Conservation (phyloP, 768 basidiomycete genomes). For the Lyophyllum decastes region DNA sequence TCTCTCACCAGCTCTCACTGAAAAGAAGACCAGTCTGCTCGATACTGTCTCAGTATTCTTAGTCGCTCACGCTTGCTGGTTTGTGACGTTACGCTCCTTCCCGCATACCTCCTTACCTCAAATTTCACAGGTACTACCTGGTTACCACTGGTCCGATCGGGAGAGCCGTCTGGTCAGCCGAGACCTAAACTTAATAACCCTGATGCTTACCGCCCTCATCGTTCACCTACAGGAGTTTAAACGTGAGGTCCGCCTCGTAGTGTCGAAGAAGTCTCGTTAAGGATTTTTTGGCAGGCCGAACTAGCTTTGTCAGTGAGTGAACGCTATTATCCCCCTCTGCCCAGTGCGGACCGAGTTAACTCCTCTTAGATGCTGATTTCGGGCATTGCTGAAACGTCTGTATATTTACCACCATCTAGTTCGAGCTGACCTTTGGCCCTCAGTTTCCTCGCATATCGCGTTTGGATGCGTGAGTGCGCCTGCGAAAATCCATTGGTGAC, state of each 20-base stretch:
- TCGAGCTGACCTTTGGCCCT: background rate
- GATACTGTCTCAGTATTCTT: constrained; percentile 31
- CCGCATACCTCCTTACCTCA: background rate
- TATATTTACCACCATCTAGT: background rate
- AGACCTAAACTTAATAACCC: background rate
- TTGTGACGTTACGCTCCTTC: background rate
- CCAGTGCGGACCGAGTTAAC: background rate
- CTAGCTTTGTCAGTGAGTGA: constrained; percentile 27
- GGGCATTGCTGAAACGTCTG: constrained; percentile 32
- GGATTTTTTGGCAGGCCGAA: constrained; percentile 18
- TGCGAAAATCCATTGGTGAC: too few relatives aligned
- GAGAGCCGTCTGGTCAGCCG: constrained; percentile 29
- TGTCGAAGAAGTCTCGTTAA: background rate
- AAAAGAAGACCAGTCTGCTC: constrained; percentile 19
- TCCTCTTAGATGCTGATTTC: constrained; percentile 33
- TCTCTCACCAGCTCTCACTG: background rate
- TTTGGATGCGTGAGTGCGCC: constrained; percentile 26
- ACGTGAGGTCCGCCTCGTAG: constrained; percentile 18
- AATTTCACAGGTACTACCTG: constrained; percentile 24
- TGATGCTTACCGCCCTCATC: background rate
- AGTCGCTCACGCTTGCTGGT: constrained; percentile 32
- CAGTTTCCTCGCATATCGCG: constrained; percentile 32
- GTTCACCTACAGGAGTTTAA: constrained; percentile 28
- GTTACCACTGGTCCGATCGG: constrained; percentile 22
- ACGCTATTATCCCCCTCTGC: background rate